These are phyloP conservation scores for Beauveria medogensis DNA, from an alignment of 2,329 filamentous ascomycete species.

Conservation along the genomic window DNA sequence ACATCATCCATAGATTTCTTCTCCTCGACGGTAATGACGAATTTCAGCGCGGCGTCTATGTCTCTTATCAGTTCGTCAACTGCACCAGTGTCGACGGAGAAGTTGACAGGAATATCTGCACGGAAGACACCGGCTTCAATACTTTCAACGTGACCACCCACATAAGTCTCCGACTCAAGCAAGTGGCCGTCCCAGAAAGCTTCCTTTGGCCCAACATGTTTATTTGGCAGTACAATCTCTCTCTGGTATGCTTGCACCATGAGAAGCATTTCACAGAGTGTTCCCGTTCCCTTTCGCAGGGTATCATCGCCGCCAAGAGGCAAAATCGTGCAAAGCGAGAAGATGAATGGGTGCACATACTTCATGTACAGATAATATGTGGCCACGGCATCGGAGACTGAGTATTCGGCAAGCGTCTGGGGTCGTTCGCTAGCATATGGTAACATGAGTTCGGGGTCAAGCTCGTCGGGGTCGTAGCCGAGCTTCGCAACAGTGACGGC, in stretches of 20 bases:
- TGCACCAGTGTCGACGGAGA: conserved; percentile 78
- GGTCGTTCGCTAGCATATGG: conserved; percentile 83
- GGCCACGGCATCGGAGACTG: conserved; percentile 95
- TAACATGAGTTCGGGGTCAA: conserved; percentile 96
- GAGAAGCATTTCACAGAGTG: conserved; percentile 97
- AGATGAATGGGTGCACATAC: conserved; percentile 99
- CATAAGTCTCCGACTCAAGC: conserved; percentile 94
- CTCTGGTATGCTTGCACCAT: conserved; percentile 97
- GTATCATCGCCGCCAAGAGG: conserved; percentile 89
- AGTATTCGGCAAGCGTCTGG: conserved; percentile 93
- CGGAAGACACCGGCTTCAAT: conserved; percentile 97
- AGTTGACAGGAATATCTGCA: conserved; percentile 90
- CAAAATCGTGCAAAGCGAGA: conserved; percentile 94
- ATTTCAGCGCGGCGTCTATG: conserved; percentile 79
- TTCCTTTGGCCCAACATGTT: conserved; percentile 84
- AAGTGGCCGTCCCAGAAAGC: conserved; percentile 95
- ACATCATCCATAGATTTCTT: conserved; percentile 75
- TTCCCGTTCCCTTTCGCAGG: conserved; percentile 90
- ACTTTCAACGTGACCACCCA: conserved; percentile 97
- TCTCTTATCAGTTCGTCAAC: conserved; percentile 84
- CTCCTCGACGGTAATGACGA: conserved; percentile 78
- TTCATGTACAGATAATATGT: conserved; percentile 99
- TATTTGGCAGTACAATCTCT: conserved; percentile 89
- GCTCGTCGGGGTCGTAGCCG: conserved; percentile 94
- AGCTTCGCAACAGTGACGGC: conserved; percentile 97